Evolutionary conservation across 306 rosid genomes (phyloP), one percentile per base, ranked within the genome.

Genomic region (Albizia julibrissin): DNA sequence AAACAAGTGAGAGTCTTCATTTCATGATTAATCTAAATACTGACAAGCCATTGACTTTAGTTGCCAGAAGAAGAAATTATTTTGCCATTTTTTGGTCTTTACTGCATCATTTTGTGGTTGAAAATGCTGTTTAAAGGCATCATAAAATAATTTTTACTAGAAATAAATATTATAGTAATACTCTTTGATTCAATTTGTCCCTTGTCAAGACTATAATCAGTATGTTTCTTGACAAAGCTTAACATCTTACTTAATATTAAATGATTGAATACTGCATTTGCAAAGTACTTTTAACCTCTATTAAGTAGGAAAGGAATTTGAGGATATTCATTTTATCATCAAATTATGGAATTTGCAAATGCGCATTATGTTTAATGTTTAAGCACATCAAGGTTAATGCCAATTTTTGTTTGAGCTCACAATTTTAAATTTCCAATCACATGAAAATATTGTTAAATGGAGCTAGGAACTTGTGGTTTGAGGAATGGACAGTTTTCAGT

Each of bases 1-100:
- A 84, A 76, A 69, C 87, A 87, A 80, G 90, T 87, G 89, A 84
- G 86, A 83, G 84, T 81, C 84, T 84, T 75, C 79, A 71, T 73
- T 71, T 83, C 78, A 31, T 33, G 78, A 58, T 85, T 78, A 85
- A 84, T 81, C 76, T 80, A 59, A 73, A 80, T 61, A 79, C 58
- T 75, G 68, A 44, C 8, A 19, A 43, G 22, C 14, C 22, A 4
- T 18, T 71, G 58, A 44, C 14, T 37, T 24, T 44, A 43, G 58
- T 44, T 44, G 56, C n/a, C 13, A 26, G 29, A 71, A 71, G 75
- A 44, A 44, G 56, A 26, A 71, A 71, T 22, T 71, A 26, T 14
- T 44, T 24, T 8, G 1, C 31, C 6, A 3, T 68, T 37, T 10
- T 61, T n/a, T 11, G 8, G 31, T 22, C 75, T 43, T 71, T 26